phyloP scores from a whole-genome alignment of 306 rosid species.

The Gynostemma pentaphyllum region DNA sequence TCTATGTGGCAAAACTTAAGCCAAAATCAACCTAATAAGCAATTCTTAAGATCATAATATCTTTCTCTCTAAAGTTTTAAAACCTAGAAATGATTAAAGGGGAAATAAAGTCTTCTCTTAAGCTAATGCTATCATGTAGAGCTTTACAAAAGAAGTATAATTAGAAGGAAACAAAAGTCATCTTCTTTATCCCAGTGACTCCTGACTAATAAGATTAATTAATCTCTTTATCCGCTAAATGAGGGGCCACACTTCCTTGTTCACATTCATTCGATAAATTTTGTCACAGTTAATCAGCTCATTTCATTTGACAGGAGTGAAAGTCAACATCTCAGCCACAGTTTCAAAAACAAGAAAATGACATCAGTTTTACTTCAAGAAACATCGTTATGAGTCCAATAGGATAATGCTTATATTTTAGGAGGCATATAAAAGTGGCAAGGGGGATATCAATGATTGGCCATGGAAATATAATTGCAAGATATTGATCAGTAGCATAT shows the following conservation, averaged over 20 bases:
- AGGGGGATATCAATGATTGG: constrained; percentile 30
- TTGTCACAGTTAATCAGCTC: constrained; percentile 24
- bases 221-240: constrained; percentile 19
- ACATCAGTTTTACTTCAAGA: constrained; percentile 32
- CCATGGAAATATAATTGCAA: constrained; percentile 29
- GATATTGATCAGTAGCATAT: constrained; percentile 18
- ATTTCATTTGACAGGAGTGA: constrained; percentile 25
- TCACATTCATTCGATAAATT: constrained; percentile 22
- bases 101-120: constrained; percentile 10
- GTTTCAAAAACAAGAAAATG: constrained; percentile 21
- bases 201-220: constrained; percentile 11
- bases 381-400: constrained; percentile 54
- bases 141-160: constrained; percentile 16
- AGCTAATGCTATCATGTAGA: background rate
- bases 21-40: background rate
- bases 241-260: constrained; percentile 20
- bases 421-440: constrained; percentile 35
- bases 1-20: background rate
- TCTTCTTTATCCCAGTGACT: constrained; percentile 15
- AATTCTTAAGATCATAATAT: constrained; percentile 2
- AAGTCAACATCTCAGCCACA: constrained; percentile 40
- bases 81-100: background rate
- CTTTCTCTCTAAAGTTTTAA: background rate
- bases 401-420: constrained; percentile 36
- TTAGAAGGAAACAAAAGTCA: constrained; percentile 12